phyloP scores from a whole-genome alignment of 306 rosid genomes.

The Corylus americana region DNA sequence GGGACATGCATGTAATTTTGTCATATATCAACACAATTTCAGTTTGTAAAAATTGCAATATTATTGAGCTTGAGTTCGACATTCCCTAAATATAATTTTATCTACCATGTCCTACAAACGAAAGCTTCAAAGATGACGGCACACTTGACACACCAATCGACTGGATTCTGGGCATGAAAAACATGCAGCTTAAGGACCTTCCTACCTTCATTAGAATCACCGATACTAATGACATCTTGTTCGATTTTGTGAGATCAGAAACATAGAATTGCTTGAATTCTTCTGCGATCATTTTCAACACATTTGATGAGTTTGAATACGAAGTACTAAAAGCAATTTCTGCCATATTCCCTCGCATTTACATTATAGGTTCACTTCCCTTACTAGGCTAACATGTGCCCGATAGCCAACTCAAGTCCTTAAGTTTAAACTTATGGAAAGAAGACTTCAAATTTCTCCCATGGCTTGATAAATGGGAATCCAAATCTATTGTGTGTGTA shows the following conservation, averaged over 20 bases:
- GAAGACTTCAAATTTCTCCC: slow-evolving; percentile 37
- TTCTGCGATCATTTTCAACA: slow-evolving; percentile 36
- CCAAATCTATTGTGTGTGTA: slow-evolving; percentile 39
- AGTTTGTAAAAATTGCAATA: not conserved
- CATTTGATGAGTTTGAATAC: slow-evolving; percentile 39
- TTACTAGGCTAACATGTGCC: slow-evolving; percentile 26
- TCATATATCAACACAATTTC: not conserved
- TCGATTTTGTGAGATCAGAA: slow-evolving; percentile 37
- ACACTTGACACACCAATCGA: slow-evolving; percentile 30
- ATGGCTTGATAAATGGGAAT: slow-evolving; percentile 39
- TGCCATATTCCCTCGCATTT: slow-evolving; percentile 38
- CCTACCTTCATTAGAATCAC: slow-evolving; percentile 42
- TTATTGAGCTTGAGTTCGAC: too few relatives aligned
- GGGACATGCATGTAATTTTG: too few relatives aligned
- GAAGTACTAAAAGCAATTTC: slow-evolving; percentile 39
- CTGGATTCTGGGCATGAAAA: slow-evolving; percentile 43
- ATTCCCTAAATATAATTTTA: not conserved
- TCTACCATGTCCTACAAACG: slow-evolving; percentile 17
- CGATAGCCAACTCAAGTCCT: slow-evolving; percentile 20
- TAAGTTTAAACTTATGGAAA: slow-evolving; percentile 36
- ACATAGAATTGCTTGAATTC: slow-evolving; percentile 34
- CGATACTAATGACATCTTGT: slow-evolving; percentile 32
- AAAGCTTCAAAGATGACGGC: slow-evolving; percentile 29
- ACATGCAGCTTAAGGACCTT: slow-evolving; percentile 42
- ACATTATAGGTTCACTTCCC: slow-evolving; percentile 43